phyloP scores from a whole-genome alignment of 169 alveolate species.

The Neospora caninum region DNA sequence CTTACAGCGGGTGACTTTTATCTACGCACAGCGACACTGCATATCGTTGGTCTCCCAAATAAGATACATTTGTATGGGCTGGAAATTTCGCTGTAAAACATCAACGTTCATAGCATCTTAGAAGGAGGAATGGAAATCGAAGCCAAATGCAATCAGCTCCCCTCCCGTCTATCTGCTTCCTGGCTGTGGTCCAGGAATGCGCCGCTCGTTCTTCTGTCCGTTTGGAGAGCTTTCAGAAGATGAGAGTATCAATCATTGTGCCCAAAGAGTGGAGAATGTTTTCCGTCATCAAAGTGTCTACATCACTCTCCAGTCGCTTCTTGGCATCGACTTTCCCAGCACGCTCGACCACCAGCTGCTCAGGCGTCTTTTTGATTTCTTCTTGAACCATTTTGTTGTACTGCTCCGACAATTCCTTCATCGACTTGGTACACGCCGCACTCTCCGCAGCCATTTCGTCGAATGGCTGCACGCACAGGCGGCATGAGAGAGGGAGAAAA shows the following conservation, averaged over 20 bases:
- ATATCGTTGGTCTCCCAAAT: too few species aligned
- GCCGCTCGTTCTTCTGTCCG: too few species aligned
- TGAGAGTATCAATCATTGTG: slow-evolving; percentile 75
- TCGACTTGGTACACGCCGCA: slow-evolving; percentile 81
- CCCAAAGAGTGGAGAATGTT: slow-evolving; percentile 78
- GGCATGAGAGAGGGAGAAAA: too few species aligned
- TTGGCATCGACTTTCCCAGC: slow-evolving; percentile 95
- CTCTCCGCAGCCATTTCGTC: slow-evolving; percentile 79
- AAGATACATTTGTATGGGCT: too few species aligned
- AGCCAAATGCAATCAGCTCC: too few species aligned
- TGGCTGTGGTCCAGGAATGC: too few species aligned
- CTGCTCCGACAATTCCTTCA: slow-evolving; percentile 85
- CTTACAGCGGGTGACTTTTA: too few species aligned
- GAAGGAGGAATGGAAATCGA: too few species aligned
- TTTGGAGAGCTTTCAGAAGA: neutral
- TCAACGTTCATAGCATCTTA: too few species aligned
- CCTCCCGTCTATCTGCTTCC: too few species aligned
- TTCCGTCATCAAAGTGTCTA: slow-evolving; percentile 75
- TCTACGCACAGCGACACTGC: too few species aligned
- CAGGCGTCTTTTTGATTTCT: slow-evolving; percentile 93
- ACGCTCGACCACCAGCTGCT: slow-evolving; percentile 91
- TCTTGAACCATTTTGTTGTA: slow-evolving; percentile 95
- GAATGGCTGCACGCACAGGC: slow-evolving; percentile 51
- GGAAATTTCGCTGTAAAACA: too few species aligned
- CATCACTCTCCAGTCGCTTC: slow-evolving; percentile 81